These are phyloP conservation scores for Globisporangium iwayamae DNA, from an alignment of 352 stramenopile species.

Conservation along the genomic window DNA sequence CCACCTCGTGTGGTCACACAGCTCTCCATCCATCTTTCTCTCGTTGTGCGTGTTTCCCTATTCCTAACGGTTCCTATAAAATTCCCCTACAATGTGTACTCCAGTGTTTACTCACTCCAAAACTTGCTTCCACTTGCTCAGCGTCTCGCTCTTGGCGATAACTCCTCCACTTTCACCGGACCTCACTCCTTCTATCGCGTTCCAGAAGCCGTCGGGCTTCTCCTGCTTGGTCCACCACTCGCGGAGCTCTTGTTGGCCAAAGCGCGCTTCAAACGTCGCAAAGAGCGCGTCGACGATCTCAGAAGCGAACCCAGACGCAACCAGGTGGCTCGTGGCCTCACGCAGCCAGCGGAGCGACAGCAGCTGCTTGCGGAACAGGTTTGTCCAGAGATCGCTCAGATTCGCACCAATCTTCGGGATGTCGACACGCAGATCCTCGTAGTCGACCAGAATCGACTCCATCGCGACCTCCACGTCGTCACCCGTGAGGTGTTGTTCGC, in stretches of 20 bases:
- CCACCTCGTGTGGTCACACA: background rate
- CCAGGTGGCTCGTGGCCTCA: conserved; percentile 12
- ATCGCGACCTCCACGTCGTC: conserved; percentile 56
- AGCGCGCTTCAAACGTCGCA: conserved; percentile 22
- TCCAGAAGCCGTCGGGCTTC: conserved; percentile 25
- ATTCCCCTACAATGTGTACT: background rate
- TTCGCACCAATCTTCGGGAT: conserved; percentile 60
- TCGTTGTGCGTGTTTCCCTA: background rate
- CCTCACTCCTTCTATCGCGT: background rate
- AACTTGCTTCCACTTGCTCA: conserved; percentile 20
- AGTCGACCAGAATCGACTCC: conserved; percentile 58
- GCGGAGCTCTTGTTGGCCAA: conserved; percentile 33
- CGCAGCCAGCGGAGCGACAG: conserved; percentile 50
- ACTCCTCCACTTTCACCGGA: background rate
- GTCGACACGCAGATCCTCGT: conserved; percentile 72
- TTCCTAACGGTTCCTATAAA: background rate
- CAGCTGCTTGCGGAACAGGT: conserved; percentile 51
- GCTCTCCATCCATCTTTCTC: background rate
- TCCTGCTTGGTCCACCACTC: conserved; percentile 58
- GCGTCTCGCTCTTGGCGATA: conserved; percentile 3
- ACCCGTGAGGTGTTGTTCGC: conserved; percentile 38
- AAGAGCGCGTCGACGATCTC: conserved; percentile 55
- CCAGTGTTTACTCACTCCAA: conserved; percentile 11
- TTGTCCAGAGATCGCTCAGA: conserved; percentile 52
- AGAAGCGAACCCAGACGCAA: conserved; percentile 36